Conservation (phyloP, 2,329 filamentous ascomycete genomes). For the Microsporum audouinii region DNA sequence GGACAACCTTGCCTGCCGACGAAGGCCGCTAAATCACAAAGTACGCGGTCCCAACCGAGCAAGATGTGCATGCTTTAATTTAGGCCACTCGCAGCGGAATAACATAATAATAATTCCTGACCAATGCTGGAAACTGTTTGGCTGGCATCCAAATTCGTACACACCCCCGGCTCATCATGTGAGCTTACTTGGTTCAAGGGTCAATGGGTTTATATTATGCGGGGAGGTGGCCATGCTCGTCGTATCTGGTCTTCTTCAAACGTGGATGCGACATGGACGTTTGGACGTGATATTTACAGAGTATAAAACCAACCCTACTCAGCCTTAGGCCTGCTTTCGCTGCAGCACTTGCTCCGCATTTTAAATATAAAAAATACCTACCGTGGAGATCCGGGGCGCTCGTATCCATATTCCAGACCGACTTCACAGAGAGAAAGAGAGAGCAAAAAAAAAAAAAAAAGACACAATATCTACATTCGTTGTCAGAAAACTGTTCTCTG, state of each 20-base stretch:
- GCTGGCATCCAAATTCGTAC: neutral
- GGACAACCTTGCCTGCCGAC: neutral
- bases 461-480: neutral
- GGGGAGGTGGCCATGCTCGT: neutral
- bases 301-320: neutral
- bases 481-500: neutral
- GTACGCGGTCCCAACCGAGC: constrained; percentile 1
- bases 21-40: neutral
- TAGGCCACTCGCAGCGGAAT: neutral
- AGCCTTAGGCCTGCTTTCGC: neutral
- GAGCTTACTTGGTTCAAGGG: neutral
- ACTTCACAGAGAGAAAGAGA: neutral
- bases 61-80: neutral
- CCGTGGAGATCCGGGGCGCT: constrained; percentile 2
- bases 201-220: neutral
- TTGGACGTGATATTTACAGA: neutral
- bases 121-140: constrained; percentile 2
- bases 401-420: constrained; percentile 3
- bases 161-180: neutral
- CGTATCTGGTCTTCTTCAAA: neutral
- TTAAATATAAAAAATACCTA: neutral
- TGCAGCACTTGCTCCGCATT: neutral
- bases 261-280: neutral
- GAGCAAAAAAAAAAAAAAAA: neutral
- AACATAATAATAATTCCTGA: constrained; percentile 2